Evolutionary conservation across 805 yeast species (phyloP).

Genomic region (Lachancea cidri): DNA sequence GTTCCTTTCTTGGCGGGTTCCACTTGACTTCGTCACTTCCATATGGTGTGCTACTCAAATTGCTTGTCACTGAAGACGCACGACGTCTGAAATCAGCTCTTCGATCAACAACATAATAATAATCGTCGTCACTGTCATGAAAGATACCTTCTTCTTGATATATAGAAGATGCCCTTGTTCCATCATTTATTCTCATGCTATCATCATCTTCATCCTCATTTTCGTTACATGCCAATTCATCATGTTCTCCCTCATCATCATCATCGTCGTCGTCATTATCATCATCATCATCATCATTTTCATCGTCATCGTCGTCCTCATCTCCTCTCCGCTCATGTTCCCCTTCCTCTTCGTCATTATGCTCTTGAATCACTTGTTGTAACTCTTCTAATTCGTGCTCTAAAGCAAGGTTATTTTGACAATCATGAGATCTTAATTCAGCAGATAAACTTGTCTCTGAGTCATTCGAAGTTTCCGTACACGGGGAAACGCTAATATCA

Average conservation of each 20-base stretch:
- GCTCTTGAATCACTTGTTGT: constrained; percentile 33
- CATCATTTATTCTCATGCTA: constrained; percentile 9
- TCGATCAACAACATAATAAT: constrained; percentile 17
- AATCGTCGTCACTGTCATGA: constrained; percentile 25
- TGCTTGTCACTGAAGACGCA: constrained; percentile 23
- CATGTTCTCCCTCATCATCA: constrained; percentile 11
- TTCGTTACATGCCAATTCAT: constrained; percentile 5
- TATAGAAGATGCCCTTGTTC: constrained; percentile 14
- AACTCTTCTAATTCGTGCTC: constrained; percentile 64
- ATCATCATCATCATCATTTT: constrained; percentile 14
- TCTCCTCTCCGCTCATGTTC: constrained; percentile 19
- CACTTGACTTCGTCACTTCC: constrained; percentile 38
- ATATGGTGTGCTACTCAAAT: constrained; percentile 20
- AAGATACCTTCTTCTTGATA: constrained; percentile 26
- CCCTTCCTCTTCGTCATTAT: constrained; percentile 22
- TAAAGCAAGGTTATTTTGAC: constrained; percentile 39
- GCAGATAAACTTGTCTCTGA: constrained; percentile 4
- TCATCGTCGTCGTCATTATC: constrained; percentile 11
- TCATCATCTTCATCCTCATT: constrained; percentile 12
- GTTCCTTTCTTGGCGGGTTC: constrained; percentile 40
- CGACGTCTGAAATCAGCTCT: constrained; percentile 14
- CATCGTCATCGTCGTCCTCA: constrained; percentile 12
- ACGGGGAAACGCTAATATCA: constrained; percentile 1
- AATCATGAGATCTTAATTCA: constrained; percentile 9
- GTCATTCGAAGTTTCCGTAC: constrained; percentile 4